Evolutionary conservation across 2,329 filamentous ascomycete species (phyloP), one percentile per base, ranked within the genome.

Genomic region (Aspergillus carbonarius): DNA sequence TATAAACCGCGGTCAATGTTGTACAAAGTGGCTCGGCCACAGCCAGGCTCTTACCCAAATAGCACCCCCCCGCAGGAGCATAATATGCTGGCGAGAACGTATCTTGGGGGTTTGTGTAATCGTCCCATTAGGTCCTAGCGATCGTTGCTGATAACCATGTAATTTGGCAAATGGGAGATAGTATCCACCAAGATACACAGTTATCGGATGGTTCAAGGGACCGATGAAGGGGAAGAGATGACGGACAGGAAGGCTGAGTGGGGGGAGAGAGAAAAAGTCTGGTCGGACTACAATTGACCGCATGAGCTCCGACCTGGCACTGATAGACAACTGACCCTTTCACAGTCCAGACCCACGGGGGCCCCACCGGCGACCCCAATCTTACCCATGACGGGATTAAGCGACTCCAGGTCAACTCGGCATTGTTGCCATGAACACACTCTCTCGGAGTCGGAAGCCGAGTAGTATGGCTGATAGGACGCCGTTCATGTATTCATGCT

Each of bases 31-130:
- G n/a, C 39, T 13, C 13, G 13, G n/a, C 35, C 1, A 40, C 4
- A n/a, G 18, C 37, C n/a, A 12, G 4, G 42, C 30, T 35, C 49
- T 55, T 57, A 64, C 64, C 63, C 61, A 23, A 66, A 66, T 4
- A 66, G 54, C 7, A 65, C 46, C 3, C 61, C 64, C 7, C 63
- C 63, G 18, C 55, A 65, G 5, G 63, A 66, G 44, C 64, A 66
- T 18, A 66, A 34, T 34, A 62, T 60, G 49, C 64, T 65, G 15
- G 61, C 51, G 17, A 59, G 25, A 47, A 66, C 60, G 62, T 65
- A 66, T 57, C 61, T 44, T 9, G 64, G 64, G 18, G 58, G 60
- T 48, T 44, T 61, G 8, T 34, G 55, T 15, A 57, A 35, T 23
- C 58, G 37, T 15, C 39, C 30, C 61, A 62, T 62, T 5, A 27